Base-by-base conservation (phyloP, 495 filamentous ascomycete genomes). In the Penicillium canescens region DNA sequence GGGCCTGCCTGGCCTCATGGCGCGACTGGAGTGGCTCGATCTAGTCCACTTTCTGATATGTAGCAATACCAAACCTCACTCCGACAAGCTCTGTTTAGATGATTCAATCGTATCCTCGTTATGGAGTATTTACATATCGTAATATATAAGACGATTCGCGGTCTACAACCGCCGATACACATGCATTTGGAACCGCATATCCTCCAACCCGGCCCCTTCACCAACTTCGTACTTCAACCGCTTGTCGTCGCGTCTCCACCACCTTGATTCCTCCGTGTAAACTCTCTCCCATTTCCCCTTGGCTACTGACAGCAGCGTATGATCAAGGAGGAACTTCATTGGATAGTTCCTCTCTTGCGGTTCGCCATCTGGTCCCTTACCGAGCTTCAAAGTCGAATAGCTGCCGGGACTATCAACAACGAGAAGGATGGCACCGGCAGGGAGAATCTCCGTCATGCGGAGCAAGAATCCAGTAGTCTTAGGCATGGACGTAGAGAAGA, bases 141-240 rank as follows among this genome's bases (percentile, higher is more conserved):
- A 36, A 21, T 43, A 20, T 52, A 44, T 18, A 23, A 24, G 24
- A 45, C 24, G 18, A 21, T 41, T 54, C 20, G 26, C 26, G 9
- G n/a, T 43, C 50, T 55, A 60, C 42, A 78, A 41, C 42, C 75
- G 57, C 33, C 75, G 68, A 62, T 93, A 96, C 9, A 96, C 61
- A 78, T 95, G 90, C 59, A 96, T 75, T 70, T 96, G 92, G 75
- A 90, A 96, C 48, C 93, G 83, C 91, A 96, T 96, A 70, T 96
- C 88, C 74, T 98, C 93, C 69, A 97, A 75, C 50, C 72, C 69
- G 14, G 66, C 74, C 10, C 72, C 75, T 42, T 78, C 73, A 6
- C 74, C 73, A 60, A 98, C 90, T 16, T 92, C 89, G 77, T 96
- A 98, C 38, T 77, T 73, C 54, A 97, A 70, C 14, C 70, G 72